Percentiles rank a stretch among this genome's conserved stretches.
These are phyloP conservation scores for Geranium brycei DNA, from an alignment of 345 rosid species.

Conservation along the genomic window DNA sequence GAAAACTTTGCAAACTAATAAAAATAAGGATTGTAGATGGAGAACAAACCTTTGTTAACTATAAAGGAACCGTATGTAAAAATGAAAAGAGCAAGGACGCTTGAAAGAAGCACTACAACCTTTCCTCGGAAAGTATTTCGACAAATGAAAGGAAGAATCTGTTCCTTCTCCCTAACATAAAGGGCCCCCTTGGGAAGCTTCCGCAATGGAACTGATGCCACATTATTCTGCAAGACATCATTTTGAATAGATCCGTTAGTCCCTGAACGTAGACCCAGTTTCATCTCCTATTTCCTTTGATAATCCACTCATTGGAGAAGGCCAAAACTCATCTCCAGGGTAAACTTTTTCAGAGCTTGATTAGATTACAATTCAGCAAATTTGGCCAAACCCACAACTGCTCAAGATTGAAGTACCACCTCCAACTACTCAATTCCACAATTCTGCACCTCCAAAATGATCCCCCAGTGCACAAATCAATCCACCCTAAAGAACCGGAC, in stretches of 20 bases:
- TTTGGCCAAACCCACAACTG: not conserved
- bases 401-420: not conserved
- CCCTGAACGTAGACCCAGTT: conserved; percentile 37
- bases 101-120: conserved; percentile 59
- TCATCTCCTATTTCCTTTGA: not conserved
- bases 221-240: conserved; percentile 8
- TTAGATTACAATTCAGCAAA: not conserved
- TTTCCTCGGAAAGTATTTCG: conserved; percentile 42
- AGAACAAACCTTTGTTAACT: conserved; percentile 48
- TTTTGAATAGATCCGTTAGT: conserved; percentile 42
- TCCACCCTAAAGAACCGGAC: not conserved
- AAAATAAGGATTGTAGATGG: not conserved
- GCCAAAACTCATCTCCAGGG: not conserved
- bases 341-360: not conserved
- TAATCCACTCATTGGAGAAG: not conserved
- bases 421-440: not conserved
- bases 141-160: conserved; percentile 33
- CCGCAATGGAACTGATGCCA: conserved; percentile 17
- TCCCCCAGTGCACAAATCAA: not conserved
- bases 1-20: not conserved
- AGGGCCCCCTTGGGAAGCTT: conserved; percentile 35
- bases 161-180: conserved; percentile 61
- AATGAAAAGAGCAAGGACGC: conserved; percentile 51
- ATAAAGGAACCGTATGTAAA: conserved; percentile 54
- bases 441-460: not conserved